phyloP scores from a whole-genome alignment of 2,329 filamentous ascomycete species.

The Fusarium papillatum region DNA sequence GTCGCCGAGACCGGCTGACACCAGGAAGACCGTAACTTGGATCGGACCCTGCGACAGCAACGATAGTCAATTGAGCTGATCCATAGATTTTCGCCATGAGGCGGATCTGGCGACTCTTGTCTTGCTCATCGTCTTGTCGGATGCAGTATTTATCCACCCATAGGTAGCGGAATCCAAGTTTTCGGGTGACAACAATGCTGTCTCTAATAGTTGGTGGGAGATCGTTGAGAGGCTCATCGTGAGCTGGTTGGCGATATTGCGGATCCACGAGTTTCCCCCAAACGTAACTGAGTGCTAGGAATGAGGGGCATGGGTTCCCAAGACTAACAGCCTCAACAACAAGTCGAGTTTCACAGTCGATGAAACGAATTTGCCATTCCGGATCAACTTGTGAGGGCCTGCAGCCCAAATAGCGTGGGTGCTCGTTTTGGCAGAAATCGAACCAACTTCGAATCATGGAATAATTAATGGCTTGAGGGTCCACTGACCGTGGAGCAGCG shows the following conservation, averaged over 20 bases:
- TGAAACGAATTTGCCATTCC: neutral
- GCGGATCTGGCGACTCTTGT: neutral
- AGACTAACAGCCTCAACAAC: neutral
- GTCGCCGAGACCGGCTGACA: neutral
- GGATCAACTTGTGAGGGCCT: neutral
- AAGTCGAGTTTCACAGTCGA: neutral
- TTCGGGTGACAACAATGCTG: neutral
- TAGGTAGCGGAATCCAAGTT: neutral
- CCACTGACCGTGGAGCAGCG: neutral
- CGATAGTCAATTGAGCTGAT: neutral
- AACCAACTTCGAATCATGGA: neutral
- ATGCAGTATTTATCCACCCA: neutral
- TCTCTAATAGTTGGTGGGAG: neutral
- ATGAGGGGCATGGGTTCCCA: neutral
- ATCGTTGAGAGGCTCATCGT: neutral
- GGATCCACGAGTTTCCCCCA: neutral
- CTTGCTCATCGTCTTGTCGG: neutral
- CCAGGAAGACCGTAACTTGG: neutral
- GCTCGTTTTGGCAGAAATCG: neutral
- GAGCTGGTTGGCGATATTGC: neutral
- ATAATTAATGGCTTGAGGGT: neutral
- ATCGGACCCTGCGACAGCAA: neutral
- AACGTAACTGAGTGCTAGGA: neutral
- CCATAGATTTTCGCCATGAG: neutral
- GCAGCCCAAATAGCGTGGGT: fast-evolving